Evolutionary conservation across 75 land plant species (phyloP), one percentile per base, ranked within the genome.

Genomic region (Cupressus sempervirens): DNA sequence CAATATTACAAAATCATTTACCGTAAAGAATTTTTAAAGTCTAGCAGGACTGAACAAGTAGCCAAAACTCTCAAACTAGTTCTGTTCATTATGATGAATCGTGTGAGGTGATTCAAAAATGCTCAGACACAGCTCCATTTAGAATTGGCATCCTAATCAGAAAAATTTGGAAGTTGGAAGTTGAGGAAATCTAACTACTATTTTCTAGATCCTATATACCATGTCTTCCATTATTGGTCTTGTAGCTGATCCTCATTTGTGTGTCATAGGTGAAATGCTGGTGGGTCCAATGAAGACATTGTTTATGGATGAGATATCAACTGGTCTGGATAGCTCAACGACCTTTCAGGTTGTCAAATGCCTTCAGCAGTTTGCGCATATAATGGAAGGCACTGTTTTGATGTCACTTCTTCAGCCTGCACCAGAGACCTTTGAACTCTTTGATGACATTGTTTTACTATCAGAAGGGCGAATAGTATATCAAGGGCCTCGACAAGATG

Each of bases 371-470:
- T 89, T 93, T 48, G 91, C 83, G 10, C 94, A 93, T 81, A 87
- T 90, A 18, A 54, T 86, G 80, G 88, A 92, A 12, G 87, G 85
- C 53, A 93, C 94, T 2, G 84, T 89, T 13, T 50, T 92, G 36
- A 88, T 91, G 85, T 92, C 94, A 8, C 89, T 92, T n/a, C 93
- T 92, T 48, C 93, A 92, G 75, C 93, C 93, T 65, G 91, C 93
- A 50, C 93, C 92, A 13, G 93, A 92, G 75, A 92, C 93, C 3
- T 92, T 86, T 84, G 86, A 91, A 14, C 93, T 92, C 16, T 92
- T 92, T 81, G 93, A 92, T 83, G 93, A 92, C 53, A 73, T 92
- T 3, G 84, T 92, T 46, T 83, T 92, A 36, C 36, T 92, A n/a
- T 82, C 93, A 18, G 93, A 92, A 86, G 93, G 93, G 30, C 67